Conservation (phyloP, 1,139 yeast genomes). For the Pichia sp. region DNA sequence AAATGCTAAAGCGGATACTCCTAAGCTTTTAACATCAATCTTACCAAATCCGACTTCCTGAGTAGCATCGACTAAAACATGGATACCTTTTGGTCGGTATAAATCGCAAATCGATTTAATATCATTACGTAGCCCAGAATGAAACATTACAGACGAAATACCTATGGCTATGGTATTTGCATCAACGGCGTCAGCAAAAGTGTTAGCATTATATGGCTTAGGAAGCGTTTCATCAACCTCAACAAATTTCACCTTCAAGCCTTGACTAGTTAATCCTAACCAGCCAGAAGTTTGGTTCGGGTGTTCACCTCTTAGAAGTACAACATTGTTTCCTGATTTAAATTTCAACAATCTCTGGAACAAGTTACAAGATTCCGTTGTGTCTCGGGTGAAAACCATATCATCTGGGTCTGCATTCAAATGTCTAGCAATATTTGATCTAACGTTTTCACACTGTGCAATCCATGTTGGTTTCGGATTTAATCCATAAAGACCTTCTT, state of each 20-base stretch:
- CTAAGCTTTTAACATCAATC: conserved; percentile 8
- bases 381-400: conserved; percentile 10
- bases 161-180: conserved; percentile 11
- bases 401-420: conserved; percentile 9
- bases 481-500: not conserved
- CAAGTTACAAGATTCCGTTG: conserved; percentile 11
- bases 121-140: conserved; percentile 9
- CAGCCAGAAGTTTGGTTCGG: conserved; percentile 6
- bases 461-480: conserved; percentile 4
- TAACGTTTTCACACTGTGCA: not conserved
- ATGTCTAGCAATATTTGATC: conserved; percentile 7
- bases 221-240: conserved; percentile 3
- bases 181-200: conserved; percentile 2
- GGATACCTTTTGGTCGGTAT: conserved; percentile 10
- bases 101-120: conserved; percentile 6
- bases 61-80: conserved; percentile 11
- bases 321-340: conserved; percentile 9
- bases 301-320: conserved; percentile 6
- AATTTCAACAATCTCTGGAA: conserved; percentile 8
- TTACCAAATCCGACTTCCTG: conserved; percentile 10
- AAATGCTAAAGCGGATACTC: conserved; percentile 9
- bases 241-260: conserved; percentile 2
- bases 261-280: conserved; percentile 1
- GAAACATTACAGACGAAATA: conserved; percentile 12
- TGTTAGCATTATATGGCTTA: conserved; percentile 1